Base-by-base conservation (phyloP, 768 basidiomycete species). In the Inosperma sp. region DNA sequence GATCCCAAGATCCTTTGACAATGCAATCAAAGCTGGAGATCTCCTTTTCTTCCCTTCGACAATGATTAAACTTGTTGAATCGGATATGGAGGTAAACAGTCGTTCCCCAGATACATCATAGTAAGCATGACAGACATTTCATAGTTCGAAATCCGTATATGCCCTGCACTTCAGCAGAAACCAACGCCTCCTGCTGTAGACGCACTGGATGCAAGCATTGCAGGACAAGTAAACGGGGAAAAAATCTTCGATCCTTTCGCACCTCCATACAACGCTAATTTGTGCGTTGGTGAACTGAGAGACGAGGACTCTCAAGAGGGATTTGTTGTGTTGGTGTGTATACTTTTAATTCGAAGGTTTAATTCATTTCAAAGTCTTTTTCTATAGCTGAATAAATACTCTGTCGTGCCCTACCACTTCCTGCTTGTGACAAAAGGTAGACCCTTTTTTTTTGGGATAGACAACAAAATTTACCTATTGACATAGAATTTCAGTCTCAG, bases 121-220 rank as follows among this genome's bases (percentile, higher is more conserved):
- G 13, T 3, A 4, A 16, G 8, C 34, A 33, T 45, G 25, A 36
- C 4, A 2, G 34, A 9, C 26, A n/a, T 37, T 22, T 37, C 36
- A 9, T 60, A 96, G 94, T 96, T 89, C 65, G 80, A 95, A 68
- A 80, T 97, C 51, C 78, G 87, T 53, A 68, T 89, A 33, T 96
- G 93, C 58, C 88, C 91, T 10, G 88, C 92, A 0, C 71, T 97
- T 34, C 83, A 86, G 59, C 78, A 89, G 59, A 97, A 96, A 65
- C 80, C 83, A 3, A 61, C 62, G 22, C 70, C 72, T n/a, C 74
- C 74, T 23, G 73, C 73, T 27, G 67, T 51, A 37, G 63, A 64
- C 52, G 54, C 60, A 50, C 44, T 54, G 49, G 56, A 67, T 55
- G 34, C 62, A 25, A 63, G 65, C 36, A 37, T 62, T n/a, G 52